Percentiles rank a stretch among this genome's conserved stretches.
Conservation (phyloP, 129 eudicot genomes). For the Artemisia tridentata region DNA sequence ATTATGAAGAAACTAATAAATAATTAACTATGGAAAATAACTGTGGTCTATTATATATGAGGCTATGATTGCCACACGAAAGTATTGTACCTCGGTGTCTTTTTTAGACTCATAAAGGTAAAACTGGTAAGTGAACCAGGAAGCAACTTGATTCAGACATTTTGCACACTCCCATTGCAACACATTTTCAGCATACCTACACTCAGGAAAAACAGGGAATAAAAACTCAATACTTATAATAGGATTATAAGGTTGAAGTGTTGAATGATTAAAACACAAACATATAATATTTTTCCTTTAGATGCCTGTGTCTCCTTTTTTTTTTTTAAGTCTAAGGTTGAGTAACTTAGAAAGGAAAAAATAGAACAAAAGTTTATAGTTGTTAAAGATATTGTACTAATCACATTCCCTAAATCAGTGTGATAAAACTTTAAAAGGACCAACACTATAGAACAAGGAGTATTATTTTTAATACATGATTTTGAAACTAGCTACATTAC, state of each 20-base stretch:
- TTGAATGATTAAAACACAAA: conserved; percentile 4
- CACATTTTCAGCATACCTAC: background rate
- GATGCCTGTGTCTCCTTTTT: background rate
- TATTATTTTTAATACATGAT: background rate
- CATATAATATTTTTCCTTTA: background rate
- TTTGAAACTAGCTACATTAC: background rate
- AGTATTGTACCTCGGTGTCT: background rate
- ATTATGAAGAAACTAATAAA: conserved; percentile 12
- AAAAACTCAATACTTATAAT: background rate
- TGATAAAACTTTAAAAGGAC: background rate
- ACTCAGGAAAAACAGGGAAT: conserved; percentile 7
- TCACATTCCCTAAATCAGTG: background rate
- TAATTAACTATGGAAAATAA: conserved; percentile 4
- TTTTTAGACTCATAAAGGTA: conserved; percentile 1
- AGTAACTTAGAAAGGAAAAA: background rate
- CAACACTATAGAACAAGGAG: background rate
- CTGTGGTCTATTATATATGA: conserved; percentile 10
- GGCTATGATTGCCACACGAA: conserved; percentile 3
- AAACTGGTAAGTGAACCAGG: conserved; percentile 1
- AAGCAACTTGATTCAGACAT: conserved; percentile 8
- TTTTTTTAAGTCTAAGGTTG: background rate
- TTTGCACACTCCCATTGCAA: conserved; percentile 8
- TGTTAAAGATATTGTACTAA: background rate
- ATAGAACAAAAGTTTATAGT: background rate
- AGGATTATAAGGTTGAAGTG: conserved; percentile 2